These are phyloP conservation scores for Diaporthe vexans DNA, from an alignment of 2,329 filamentous ascomycete genomes.

Conservation along the genomic window DNA sequence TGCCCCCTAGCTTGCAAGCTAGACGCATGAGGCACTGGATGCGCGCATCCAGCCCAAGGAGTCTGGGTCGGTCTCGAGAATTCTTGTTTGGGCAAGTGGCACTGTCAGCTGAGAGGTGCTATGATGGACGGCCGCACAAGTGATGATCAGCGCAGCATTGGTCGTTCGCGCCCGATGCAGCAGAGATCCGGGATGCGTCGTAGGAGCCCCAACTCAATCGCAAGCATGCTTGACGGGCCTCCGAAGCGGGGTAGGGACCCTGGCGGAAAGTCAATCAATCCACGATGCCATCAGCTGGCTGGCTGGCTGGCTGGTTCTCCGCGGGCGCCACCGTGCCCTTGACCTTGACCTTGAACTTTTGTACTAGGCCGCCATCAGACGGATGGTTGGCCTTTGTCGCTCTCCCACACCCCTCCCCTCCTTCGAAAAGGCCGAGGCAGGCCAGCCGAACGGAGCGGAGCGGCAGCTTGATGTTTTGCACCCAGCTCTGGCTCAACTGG, in stretches of 20 bases:
- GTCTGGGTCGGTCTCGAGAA: slow-evolving; percentile 21
- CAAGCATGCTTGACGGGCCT: slow-evolving; percentile 26
- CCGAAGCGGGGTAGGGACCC: slow-evolving; percentile 28
- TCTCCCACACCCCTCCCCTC: background rate
- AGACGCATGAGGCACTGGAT: slow-evolving; percentile 26
- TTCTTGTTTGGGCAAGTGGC: slow-evolving; percentile 32
- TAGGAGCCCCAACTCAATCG: slow-evolving; percentile 29
- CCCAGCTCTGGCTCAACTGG: background rate
- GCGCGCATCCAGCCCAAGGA: slow-evolving; percentile 24
- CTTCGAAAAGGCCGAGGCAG: background rate
- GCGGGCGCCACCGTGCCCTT: slow-evolving; percentile 16
- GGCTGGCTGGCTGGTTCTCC: background rate
- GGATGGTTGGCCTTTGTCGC: background rate
- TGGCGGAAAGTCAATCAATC: slow-evolving; percentile 33
- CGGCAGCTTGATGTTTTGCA: background rate
- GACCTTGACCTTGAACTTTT: slow-evolving; percentile 17
- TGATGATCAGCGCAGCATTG: slow-evolving; percentile 23
- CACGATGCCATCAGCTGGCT: slow-evolving; percentile 31
- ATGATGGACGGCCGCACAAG: slow-evolving; percentile 13
- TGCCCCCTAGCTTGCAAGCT: background rate
- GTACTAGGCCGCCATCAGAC: slow-evolving; percentile 4
- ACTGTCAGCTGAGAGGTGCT: slow-evolving; percentile 28
- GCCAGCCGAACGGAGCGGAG: background rate
- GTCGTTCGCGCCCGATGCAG: slow-evolving; percentile 18
- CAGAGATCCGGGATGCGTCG: slow-evolving; percentile 12